Evolutionary conservation across 192 early-diverging fungal species (phyloP).

Genomic region (Neocallimastix lanati): DNA sequence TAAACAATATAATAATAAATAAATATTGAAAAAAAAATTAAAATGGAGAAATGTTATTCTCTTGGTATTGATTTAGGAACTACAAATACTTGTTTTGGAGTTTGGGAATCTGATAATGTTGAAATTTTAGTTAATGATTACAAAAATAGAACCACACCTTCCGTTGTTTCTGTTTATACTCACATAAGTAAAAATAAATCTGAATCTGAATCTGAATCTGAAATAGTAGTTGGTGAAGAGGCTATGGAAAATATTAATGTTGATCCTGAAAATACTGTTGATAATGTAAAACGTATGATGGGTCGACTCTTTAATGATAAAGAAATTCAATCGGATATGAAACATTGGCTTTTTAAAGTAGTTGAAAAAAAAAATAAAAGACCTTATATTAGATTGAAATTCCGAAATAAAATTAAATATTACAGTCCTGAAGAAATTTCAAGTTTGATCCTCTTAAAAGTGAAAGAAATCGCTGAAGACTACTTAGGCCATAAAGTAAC

Average conservation of each 20-base stretch:
- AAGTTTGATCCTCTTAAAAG: slow-evolving; percentile 92
- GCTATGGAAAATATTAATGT: slow-evolving; percentile 97
- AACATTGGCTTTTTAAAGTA: no score
- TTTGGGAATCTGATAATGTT: slow-evolving; percentile 51
- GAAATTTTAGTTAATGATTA: slow-evolving; percentile 99
- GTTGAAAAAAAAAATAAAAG: slow-evolving; percentile 70
- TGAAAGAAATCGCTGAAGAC: slow-evolving; percentile 90
- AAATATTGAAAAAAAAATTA: no score
- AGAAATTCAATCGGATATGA: slow-evolving; percentile 97
- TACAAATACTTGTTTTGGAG: slow-evolving; percentile 11
- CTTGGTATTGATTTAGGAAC: no score
- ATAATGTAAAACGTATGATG: slow-evolving; percentile 95
- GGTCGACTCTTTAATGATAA: slow-evolving; percentile 76
- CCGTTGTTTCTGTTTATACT: slow-evolving; percentile 89
- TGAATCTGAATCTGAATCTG: slow-evolving; percentile 84
- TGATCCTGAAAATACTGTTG: slow-evolving; percentile 96
- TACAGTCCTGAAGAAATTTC: slow-evolving; percentile 95
- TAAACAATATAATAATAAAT: no score
- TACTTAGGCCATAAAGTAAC: slow-evolving; percentile 64
- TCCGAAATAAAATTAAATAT: slow-evolving; percentile 88
- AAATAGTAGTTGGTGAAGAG: slow-evolving; percentile 95
- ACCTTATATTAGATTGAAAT: slow-evolving; percentile 77
- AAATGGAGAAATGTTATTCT: no score
- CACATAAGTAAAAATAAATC: no score
- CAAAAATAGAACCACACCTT: slow-evolving; percentile 95